Base-by-base conservation (phyloP, 2,329 filamentous ascomycete genomes). In the Pyrenochaeta sp. region DNA sequence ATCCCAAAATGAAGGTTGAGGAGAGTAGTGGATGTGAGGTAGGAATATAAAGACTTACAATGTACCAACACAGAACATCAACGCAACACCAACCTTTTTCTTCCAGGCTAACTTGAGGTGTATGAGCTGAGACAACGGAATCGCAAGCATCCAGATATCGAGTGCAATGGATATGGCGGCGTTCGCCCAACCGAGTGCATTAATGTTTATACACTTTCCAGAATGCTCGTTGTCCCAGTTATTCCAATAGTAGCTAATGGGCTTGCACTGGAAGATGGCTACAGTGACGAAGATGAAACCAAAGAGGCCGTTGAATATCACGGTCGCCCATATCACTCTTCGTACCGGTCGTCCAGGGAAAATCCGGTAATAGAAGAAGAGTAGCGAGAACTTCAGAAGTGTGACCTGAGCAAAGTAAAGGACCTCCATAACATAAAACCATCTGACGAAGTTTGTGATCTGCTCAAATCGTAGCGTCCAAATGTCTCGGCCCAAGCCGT, bases 401-500 rank as follows among this genome's bases (percentile, higher is more conserved):
- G 67, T 61, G 10, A 75, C 56, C 12, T 68, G 63, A 10, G 66
- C 58, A 47, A 73, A 73, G 58, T 75, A 76, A 9, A 75, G 55
- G 3, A 74, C 56, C 44, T 74, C 69, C 41, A 70, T 54, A 11
- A 66, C 56, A 57, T 73, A 76, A 39, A 75, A 67, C 39, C 57
- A 63, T 41, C 58, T 49, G 27, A 75, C 66, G 23, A 85, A 82
- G 0, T 66, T 64, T 23, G 77, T 81, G 40, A 86, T 77, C 14
- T 75, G 60, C 0, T 74, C 64, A 0, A 74, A 66, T 0, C 71
- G 54, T 3, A 85, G 54, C 0, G 80, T 82, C 82, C 82, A 85
- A 12, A 84, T 74, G 42, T 85, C 83, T 15, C 65, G 75, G 6
- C 83, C 82, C 6, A 84, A 68, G 1, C 83, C 83, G 15, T 66